phyloP scores from a whole-genome alignment of 306 rosid species.

The Dalbergia cultrata region DNA sequence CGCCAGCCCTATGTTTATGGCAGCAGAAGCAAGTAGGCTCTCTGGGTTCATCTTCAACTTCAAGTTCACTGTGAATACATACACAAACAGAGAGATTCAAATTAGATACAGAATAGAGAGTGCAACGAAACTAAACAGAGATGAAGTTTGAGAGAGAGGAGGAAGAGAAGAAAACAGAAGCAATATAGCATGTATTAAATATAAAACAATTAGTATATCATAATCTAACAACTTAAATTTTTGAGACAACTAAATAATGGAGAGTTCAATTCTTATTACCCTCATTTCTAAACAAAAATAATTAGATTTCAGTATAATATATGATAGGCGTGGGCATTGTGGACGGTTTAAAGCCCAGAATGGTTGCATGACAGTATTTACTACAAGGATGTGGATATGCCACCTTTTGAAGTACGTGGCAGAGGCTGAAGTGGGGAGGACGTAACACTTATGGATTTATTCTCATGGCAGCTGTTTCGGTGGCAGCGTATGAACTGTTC shows the following conservation, averaged over 20 bases:
- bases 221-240: too few relatives aligned
- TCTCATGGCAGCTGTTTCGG: conserved; percentile 6
- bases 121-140: background rate
- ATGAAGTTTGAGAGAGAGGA: background rate
- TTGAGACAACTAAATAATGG: too few relatives aligned
- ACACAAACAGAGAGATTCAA: background rate
- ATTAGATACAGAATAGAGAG: background rate
- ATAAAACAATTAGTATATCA: too few relatives aligned
- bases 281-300: too few relatives aligned
- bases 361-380: too few relatives aligned
- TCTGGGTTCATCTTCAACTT: conserved; percentile 62
- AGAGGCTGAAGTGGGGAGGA: conserved; percentile 23
- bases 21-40: conserved; percentile 83
- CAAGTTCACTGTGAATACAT: background rate
- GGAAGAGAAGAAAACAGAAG: background rate
- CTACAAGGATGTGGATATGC: background rate
- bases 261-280: too few relatives aligned
- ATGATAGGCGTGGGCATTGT: too few relatives aligned
- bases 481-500: too few relatives aligned
- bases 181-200: too few relatives aligned
- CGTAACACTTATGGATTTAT: conserved; percentile 16
- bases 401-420: conserved; percentile 62
- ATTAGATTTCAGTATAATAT: too few relatives aligned
- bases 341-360: too few relatives aligned
- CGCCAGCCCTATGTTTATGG: conserved; percentile 83